Evolutionary conservation across 2,329 filamentous ascomycete species (phyloP), one percentile per base, ranked within the genome.

Genomic region (Arthrobotrys sphaeroides): DNA sequence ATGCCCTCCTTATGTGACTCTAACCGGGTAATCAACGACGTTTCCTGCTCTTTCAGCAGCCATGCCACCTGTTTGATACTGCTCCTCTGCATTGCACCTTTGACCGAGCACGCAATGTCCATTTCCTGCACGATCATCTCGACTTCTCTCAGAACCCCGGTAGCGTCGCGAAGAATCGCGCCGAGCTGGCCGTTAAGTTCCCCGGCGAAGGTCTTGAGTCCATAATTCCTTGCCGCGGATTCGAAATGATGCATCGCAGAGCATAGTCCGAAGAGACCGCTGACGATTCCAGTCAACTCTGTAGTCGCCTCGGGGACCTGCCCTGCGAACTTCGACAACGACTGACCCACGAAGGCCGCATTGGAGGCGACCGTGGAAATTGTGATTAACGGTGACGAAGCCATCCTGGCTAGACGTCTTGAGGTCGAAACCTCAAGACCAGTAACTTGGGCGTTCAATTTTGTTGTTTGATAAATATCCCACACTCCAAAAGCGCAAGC

Each of bases 401-500:
- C 66, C 73, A 77, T 77, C 33, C 24, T 69, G 47, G 72, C 72
- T 57, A 55, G 16, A 53, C 72, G 72, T 65, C 72, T 67, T 69
- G 72, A 75, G 72, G 72, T 75, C 72, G 72, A 69, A 69, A 75
- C 72, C 72, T 75, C 72, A 75, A 75, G 59, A 61, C 72, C 59
- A 61, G 38, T 59, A 26, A 51, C 18, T 64, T 22, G 64, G 49
- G 18, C 40, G 59, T 69, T 55, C 72, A 75, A 75, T 75, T 75
- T 75, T 75, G 72, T 51, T 59, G 72, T 75, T 69, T 69, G 57
- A 43, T 69, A 69, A 57, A 55, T 33, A 59, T 74, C 62, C 43
- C 43, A 57, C 47, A 45, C 55, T 28, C 20, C 38, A 38, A 45
- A 43, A 59, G 31, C 49, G 40, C 57, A 40, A 38, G 38, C 26